Evolutionary conservation across 345 rosid species (phyloP).

Genomic region (Orychophragmus violaceus): DNA sequence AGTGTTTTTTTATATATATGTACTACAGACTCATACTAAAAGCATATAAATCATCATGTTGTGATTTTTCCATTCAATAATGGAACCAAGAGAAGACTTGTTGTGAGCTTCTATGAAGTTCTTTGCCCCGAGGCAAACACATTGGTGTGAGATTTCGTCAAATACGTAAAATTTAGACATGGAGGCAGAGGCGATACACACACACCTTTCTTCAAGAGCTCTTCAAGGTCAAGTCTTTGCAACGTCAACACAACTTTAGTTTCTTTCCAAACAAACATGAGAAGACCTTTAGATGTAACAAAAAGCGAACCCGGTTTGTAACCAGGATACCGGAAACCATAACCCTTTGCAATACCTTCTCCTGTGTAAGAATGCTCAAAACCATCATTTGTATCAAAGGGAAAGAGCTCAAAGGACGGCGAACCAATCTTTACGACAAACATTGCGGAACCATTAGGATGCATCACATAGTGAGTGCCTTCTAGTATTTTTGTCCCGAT

Average conservation of each 20-base stretch:
- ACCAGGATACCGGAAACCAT: conserved; percentile 89
- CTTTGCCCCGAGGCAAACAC: conserved; percentile 52
- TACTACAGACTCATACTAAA: not conserved
- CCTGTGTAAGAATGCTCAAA: conserved; percentile 52
- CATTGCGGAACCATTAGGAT: conserved; percentile 92
- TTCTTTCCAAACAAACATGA: conserved; percentile 84
- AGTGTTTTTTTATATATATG: not conserved
- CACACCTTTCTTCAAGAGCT: conserved; percentile 67
- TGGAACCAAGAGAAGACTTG: not conserved
- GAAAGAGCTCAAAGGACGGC: conserved; percentile 59
- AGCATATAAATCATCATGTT: not conserved
- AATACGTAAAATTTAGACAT: conserved; percentile 57
- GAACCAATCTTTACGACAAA: conserved; percentile 65
- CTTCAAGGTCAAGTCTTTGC: conserved; percentile 63
- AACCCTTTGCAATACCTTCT: conserved; percentile 81
- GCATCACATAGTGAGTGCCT: conserved; percentile 78
- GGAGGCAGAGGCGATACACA: conserved; percentile 58
- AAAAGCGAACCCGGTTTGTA: conserved; percentile 80
- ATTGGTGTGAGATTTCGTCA: conserved; percentile 75
- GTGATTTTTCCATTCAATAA: not conserved
- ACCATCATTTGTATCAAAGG: conserved; percentile 49
- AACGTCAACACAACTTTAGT: conserved; percentile 60
- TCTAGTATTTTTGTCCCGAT: conserved; percentile 55
- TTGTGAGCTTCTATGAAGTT: conserved; percentile 11
- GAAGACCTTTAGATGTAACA: conserved; percentile 55